phyloP scores from a whole-genome alignment of 2,329 filamentous ascomycete species.

The Fusarium sp. region DNA sequence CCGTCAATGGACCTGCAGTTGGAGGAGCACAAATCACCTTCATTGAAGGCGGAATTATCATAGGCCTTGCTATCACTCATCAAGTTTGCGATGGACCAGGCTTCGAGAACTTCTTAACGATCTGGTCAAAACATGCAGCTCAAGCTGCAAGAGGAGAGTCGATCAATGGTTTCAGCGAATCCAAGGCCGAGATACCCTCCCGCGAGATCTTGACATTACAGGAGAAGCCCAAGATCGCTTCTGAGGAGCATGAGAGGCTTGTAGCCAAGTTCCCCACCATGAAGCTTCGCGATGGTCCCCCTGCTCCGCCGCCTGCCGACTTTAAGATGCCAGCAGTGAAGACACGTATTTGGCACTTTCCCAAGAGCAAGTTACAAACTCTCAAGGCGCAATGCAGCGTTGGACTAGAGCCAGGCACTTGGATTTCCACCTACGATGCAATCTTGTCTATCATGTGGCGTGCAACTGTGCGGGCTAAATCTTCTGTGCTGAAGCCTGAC shows the following conservation, averaged over 20 bases:
- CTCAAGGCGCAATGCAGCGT: conserved; percentile 9
- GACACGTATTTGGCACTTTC: conserved; percentile 25
- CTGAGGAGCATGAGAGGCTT: not conserved
- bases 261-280: not conserved
- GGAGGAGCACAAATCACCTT: conserved; percentile 26
- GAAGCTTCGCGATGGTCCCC: conserved; percentile 15
- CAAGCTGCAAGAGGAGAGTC: not conserved
- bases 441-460: conserved; percentile 26
- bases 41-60: conserved; percentile 19
- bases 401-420: not conserved
- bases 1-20: not conserved
- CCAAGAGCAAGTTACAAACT: conserved; percentile 4
- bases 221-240: not conserved
- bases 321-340: conserved; percentile 25
- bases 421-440: conserved; percentile 31
- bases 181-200: not conserved
- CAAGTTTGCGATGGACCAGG: conserved; percentile 25
- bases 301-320: conserved; percentile 10
- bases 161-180: not conserved
- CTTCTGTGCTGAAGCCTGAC: conserved; percentile 10
- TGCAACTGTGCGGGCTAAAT: conserved; percentile 16
- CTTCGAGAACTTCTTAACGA: conserved; percentile 20
- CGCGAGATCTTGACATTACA: not conserved
- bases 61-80: conserved; percentile 23
- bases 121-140: conserved; percentile 14